phyloP scores from a whole-genome alignment of 805 yeast genomes.

The Candida manassasensis region DNA sequence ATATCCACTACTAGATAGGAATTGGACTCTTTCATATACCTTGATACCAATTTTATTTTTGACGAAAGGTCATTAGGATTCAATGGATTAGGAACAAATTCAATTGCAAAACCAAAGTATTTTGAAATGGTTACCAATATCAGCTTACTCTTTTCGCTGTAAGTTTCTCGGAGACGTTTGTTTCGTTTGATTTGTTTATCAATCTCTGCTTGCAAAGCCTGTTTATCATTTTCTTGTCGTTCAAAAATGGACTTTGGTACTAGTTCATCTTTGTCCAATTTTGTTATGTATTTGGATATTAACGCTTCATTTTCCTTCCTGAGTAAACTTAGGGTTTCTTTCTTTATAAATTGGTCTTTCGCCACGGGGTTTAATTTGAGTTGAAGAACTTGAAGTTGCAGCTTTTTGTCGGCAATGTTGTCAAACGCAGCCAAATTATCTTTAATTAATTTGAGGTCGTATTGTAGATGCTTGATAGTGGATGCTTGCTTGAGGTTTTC shows the following conservation, averaged over 20 bases:
- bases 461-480: slow-evolving; percentile 31
- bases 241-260: slow-evolving; percentile 65
- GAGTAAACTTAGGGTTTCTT: slow-evolving; percentile 45
- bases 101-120: slow-evolving; percentile 69
- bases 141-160: slow-evolving; percentile 62
- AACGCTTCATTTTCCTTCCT: slow-evolving; percentile 57
- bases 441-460: slow-evolving; percentile 30
- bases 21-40: slow-evolving; percentile 25
- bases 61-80: slow-evolving; percentile 44
- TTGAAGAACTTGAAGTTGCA: slow-evolving; percentile 49
- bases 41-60: slow-evolving; percentile 52
- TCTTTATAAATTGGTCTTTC: slow-evolving; percentile 58
- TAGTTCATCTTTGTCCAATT: slow-evolving; percentile 16
- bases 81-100: slow-evolving; percentile 47
- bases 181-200: slow-evolving; percentile 48
- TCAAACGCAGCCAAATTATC: slow-evolving; percentile 28
- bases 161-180: slow-evolving; percentile 51
- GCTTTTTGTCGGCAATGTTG: slow-evolving; percentile 15
- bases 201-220: slow-evolving; percentile 42
- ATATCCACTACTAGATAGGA: slow-evolving; percentile 57
- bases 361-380: slow-evolving; percentile 61
- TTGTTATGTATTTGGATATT: slow-evolving; percentile 22
- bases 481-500: slow-evolving; percentile 38
- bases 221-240: slow-evolving; percentile 51
- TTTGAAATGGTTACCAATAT: slow-evolving; percentile 63